Evolutionary conservation across 176 grass and related monocot genomes (phyloP), one percentile per base, ranked within the genome.

Genomic region (Raddia distichophylla): DNA sequence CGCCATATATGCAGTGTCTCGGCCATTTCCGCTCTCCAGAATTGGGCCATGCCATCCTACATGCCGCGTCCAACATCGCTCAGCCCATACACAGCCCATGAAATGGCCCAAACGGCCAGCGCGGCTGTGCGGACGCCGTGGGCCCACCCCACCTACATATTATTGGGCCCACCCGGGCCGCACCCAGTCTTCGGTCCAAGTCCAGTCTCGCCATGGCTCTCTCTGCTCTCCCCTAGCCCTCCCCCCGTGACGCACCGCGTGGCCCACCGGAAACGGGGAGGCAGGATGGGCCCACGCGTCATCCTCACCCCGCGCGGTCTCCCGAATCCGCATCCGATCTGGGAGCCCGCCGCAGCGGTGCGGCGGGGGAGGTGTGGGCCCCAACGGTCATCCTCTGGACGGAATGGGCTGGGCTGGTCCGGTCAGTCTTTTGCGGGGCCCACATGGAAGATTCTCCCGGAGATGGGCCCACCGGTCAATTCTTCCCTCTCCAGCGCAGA

Each of bases 381-480:
- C 17, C 55, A 0, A 3, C 56, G 8, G 17, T 59, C 56, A 59
- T 27, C 4, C 19, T 27, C 10, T 2, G 4, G 0, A 5, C 4
- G 19, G 58, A 11, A 56, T 0, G n/a, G 63, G 4, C 3, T 12
- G 42, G 19, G 5, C 66, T 2, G 67, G 67, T 37, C 55, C 27
- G 63, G 51, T 32, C 44, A 52, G 75, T 73, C 57, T 8, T 60
- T 12, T 8, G 43, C 1, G 43, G 64, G 82, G 3, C 45, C 77
- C 77, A 51, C 50, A 0, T 8, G 13, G 88, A 53, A 73, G 88
- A 90, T 90, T 82, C 78, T 16, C 71, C 72, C 10, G 48, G 22
- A 0, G 78, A 13, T 60, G 72, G 78, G 10, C 49, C 77, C 88
- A 57, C 16, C 47, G 27, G 78, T 86, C 88, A 76, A 82, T 55